A percentile compares a stretch with the other conserved stretches of the same genome.
Evolutionary conservation across 2,329 filamentous ascomycete genomes (phyloP).

Genomic region (Orbilia javanica): DNA sequence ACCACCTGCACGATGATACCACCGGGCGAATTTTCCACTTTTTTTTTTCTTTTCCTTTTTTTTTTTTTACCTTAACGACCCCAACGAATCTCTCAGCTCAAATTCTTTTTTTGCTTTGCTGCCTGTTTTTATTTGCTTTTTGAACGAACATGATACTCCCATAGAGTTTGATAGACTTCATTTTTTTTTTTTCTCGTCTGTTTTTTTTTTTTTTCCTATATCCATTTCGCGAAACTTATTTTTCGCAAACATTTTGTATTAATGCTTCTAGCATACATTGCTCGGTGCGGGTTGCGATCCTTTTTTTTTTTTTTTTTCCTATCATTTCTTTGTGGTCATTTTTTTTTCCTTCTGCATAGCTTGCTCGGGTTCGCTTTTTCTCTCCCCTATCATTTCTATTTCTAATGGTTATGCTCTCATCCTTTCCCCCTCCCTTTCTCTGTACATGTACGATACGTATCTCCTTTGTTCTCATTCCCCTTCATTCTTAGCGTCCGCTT

Average conservation of each 20-base stretch:
- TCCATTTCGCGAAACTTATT: conserved; percentile 20
- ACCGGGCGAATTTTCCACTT: conserved; percentile 42
- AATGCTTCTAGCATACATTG: conserved; percentile 46
- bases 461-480: conserved; percentile 33
- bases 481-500: conserved; percentile 36
- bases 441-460: conserved; percentile 57
- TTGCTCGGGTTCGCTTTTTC: conserved; percentile 48
- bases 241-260: conserved; percentile 31
- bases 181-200: conserved; percentile 16
- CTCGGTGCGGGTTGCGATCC: conserved; percentile 55
- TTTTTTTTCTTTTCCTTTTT: conserved; percentile 43
- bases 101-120: conserved; percentile 20
- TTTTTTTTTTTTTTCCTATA: conserved; percentile 25
- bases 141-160: conserved; percentile 56
- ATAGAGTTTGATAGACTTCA: conserved; percentile 49
- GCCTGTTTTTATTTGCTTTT: conserved; percentile 45
- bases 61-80: conserved; percentile 45
- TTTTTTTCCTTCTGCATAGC: conserved; percentile 55
- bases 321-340: conserved; percentile 19
- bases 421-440: conserved; percentile 25
- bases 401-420: conserved; percentile 47
- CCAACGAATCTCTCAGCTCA: conserved; percentile 58
- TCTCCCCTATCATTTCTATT: conserved; percentile 35
- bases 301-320: neutral
- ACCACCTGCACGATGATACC: conserved; percentile 59